Conservation (phyloP, 2,329 filamentous ascomycete species). For the Saccharata proteae region DNA sequence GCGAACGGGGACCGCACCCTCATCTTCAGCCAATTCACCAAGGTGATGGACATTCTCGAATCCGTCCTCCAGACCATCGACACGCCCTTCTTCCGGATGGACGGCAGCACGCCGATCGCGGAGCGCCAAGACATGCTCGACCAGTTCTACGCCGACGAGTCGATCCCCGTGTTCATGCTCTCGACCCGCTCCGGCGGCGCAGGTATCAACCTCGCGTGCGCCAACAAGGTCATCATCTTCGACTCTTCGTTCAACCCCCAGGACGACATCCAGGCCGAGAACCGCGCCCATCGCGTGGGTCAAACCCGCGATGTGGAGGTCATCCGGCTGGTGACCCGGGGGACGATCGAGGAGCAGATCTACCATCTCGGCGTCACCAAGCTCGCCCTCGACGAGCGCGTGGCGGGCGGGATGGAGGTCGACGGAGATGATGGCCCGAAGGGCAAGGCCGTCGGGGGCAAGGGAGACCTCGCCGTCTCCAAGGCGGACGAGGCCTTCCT, state of each 20-base stretch:
- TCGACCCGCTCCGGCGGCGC: slow-evolving; percentile 93
- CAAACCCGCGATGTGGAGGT: slow-evolving; percentile 88
- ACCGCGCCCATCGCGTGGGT: slow-evolving; percentile 87
- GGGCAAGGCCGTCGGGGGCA: not conserved
- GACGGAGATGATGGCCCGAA: not conserved
- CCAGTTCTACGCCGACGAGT: slow-evolving; percentile 61
- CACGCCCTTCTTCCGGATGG: slow-evolving; percentile 73
- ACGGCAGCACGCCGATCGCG: slow-evolving; percentile 70
- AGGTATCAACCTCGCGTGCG: slow-evolving; percentile 87
- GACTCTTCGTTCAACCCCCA: slow-evolving; percentile 97
- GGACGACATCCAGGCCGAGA: slow-evolving; percentile 96
- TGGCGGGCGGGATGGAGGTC: slow-evolving; percentile 46
- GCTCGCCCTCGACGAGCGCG: slow-evolving; percentile 70
- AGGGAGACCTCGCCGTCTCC: slow-evolving; percentile 5
- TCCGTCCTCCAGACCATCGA: slow-evolving; percentile 62
- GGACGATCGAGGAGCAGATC: slow-evolving; percentile 87
- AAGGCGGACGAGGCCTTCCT: slow-evolving; percentile 32
- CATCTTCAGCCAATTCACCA: slow-evolving; percentile 88
- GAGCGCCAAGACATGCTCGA: slow-evolving; percentile 82
- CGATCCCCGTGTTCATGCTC: slow-evolving; percentile 82
- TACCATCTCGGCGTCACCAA: slow-evolving; percentile 86
- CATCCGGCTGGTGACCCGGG: slow-evolving; percentile 65
- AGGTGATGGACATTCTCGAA: slow-evolving; percentile 81
- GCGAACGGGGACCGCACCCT: slow-evolving; percentile 74
- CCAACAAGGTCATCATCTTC: slow-evolving; percentile 96